These are phyloP conservation scores for Eucalyptus marginata DNA, from an alignment of 345 rosid species.

Conservation along the genomic window DNA sequence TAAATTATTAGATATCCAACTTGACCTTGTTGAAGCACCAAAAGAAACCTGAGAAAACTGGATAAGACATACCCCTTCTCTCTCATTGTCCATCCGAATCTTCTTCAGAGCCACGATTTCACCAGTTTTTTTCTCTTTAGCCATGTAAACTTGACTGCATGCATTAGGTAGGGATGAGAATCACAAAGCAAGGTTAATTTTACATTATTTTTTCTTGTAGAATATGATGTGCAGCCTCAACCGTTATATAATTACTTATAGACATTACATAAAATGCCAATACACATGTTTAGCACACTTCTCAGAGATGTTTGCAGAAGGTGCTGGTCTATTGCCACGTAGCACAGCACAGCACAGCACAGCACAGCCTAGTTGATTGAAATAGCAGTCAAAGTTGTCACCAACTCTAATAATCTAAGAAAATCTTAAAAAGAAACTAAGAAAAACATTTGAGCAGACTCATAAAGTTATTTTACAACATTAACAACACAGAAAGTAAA, in stretches of 20 bases:
- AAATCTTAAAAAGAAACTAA: neutral
- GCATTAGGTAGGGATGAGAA: neutral
- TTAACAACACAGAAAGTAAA: neutral
- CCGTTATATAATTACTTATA: neutral
- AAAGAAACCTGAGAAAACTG: neutral
- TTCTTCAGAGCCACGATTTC: conserved; percentile 94
- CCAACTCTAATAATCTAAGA: neutral
- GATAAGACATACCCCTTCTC: conserved; percentile 67
- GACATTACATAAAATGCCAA: neutral
- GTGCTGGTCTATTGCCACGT: neutral
- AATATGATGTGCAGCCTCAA: neutral
- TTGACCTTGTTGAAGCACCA: neutral
- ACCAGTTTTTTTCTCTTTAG: conserved; percentile 72
- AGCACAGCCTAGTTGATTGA: neutral
- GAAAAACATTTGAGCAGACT: neutral
- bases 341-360: neutral
- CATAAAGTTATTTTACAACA: neutral
- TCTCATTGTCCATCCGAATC: conserved; percentile 96
- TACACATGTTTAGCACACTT: neutral
- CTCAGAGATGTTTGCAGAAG: neutral
- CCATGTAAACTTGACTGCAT: conserved; percentile 96
- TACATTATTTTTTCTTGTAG: neutral
- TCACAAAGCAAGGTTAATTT: neutral
- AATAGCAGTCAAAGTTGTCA: neutral
- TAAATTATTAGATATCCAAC: neutral